Percentiles rank a stretch among this genome's conserved stretches.
These are phyloP conservation scores for Brassica balearica DNA, from an alignment of 441 rosid genomes.

Conservation along the genomic window DNA sequence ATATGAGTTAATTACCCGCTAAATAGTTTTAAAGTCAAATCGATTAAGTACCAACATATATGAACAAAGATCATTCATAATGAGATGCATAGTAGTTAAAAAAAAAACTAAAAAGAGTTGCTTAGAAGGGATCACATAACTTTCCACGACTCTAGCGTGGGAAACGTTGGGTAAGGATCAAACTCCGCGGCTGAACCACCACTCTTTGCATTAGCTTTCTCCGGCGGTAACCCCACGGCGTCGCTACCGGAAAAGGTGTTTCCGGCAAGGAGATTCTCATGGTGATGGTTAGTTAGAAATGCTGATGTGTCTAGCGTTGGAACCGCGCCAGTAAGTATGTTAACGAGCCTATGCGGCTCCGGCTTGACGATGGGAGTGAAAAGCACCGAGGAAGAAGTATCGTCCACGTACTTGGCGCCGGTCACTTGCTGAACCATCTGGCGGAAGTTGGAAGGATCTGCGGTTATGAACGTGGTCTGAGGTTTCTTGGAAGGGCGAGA, in stretches of 20 bases:
- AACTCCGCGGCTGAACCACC: slow-evolving; percentile 18
- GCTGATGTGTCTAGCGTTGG: slow-evolving; percentile 89
- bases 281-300: slow-evolving; percentile 63
- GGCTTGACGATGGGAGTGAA: slow-evolving; percentile 40
- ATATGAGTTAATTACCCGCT: too few species aligned
- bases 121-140: slow-evolving; percentile 12
- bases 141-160: slow-evolving; percentile 48
- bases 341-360: slow-evolving; percentile 50
- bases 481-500: slow-evolving; percentile 66
- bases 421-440: slow-evolving; percentile 96
- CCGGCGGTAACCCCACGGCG: background rate
- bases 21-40: too few species aligned
- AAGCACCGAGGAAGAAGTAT: slow-evolving; percentile 9
- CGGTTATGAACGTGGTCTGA: slow-evolving; percentile 74
- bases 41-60: slow-evolving; percentile 20
- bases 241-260: background rate
- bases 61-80: slow-evolving; percentile 27
- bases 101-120: too few species aligned
- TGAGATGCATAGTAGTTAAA: slow-evolving; percentile 11
- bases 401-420: slow-evolving; percentile 51
- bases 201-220: background rate
- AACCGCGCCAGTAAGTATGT: slow-evolving; percentile 23
- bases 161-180: slow-evolving; percentile 34
- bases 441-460: slow-evolving; percentile 85
- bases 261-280: slow-evolving; percentile 38